Conservation (phyloP, 2,329 filamentous ascomycete genomes). For the Aspergillus pseudoterreus region DNA sequence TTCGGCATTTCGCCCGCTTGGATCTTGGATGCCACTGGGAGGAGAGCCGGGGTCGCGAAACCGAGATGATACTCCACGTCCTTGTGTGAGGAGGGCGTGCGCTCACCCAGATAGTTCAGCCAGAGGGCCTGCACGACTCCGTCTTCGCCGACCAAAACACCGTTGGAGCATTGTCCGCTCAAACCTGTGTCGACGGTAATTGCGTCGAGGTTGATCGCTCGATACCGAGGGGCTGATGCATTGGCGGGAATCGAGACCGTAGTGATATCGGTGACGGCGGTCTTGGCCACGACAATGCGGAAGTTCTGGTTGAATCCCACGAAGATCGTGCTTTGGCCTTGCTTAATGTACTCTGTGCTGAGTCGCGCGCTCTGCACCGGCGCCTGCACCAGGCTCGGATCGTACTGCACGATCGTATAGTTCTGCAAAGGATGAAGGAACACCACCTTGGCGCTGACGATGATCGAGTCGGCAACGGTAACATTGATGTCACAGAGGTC, state of each 20-base stretch:
- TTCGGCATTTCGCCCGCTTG: slow-evolving; percentile 74
- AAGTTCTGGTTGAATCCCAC: slow-evolving; percentile 98
- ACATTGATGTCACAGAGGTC: slow-evolving; percentile 95
- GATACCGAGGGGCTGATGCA: slow-evolving; percentile 83
- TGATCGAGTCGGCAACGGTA: slow-evolving; percentile 94
- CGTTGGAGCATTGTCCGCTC: slow-evolving; percentile 86
- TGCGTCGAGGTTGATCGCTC: slow-evolving; percentile 92
- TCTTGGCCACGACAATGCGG: slow-evolving; percentile 88
- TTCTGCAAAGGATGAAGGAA: slow-evolving; percentile 97
- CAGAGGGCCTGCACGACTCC: slow-evolving; percentile 93
- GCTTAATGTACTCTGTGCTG: slow-evolving; percentile 76
- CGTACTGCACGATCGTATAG: slow-evolving; percentile 93
- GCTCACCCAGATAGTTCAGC: slow-evolving; percentile 94
- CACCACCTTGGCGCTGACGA: slow-evolving; percentile 88
- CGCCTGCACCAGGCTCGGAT: slow-evolving; percentile 86
- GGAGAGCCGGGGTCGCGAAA: slow-evolving; percentile 78
- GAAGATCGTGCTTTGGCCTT: slow-evolving; percentile 92
- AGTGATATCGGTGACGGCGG: slow-evolving; percentile 93
- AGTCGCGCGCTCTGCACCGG: slow-evolving; percentile 87
- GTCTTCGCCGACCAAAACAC: slow-evolving; percentile 83
- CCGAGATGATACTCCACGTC: slow-evolving; percentile 97
- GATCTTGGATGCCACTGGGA: slow-evolving; percentile 85
- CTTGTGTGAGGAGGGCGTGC: slow-evolving; percentile 70
- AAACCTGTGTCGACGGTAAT: slow-evolving; percentile 95
- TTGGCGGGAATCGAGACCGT: slow-evolving; percentile 96